phyloP scores from a whole-genome alignment of 805 yeast genomes.

The Saccharomycopsis oosterbeekiorum region DNA sequence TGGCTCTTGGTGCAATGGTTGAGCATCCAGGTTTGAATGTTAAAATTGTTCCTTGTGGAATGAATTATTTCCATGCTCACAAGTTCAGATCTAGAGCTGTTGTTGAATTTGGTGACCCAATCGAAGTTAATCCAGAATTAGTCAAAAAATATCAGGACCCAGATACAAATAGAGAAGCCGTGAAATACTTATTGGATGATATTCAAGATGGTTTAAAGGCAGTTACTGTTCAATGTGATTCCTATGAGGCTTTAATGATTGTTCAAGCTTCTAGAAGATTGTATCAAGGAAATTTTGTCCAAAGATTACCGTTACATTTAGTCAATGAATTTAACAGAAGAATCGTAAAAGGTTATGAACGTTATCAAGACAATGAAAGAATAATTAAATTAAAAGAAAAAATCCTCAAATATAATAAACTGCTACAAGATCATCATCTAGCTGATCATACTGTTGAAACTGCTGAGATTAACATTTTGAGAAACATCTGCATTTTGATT shows the following conservation, averaged over 20 bases:
- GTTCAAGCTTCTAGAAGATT: constrained; percentile 89
- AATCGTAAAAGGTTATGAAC: constrained; percentile 71
- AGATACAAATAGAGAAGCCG: constrained; percentile 63
- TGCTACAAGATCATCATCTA: constrained; percentile 52
- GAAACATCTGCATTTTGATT: constrained; percentile 40
- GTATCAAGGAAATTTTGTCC: constrained; percentile 55
- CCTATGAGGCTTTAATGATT: constrained; percentile 87
- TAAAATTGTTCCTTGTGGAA: constrained; percentile 86
- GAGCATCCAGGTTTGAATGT: constrained; percentile 65
- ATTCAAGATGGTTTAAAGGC: constrained; percentile 69
- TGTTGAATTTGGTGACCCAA: constrained; percentile 85
- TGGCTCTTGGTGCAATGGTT: constrained; percentile 92
- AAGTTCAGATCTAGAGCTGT: constrained; percentile 92
- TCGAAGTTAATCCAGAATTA: constrained; percentile 50
- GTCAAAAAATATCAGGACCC: constrained; percentile 53
- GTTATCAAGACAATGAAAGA: constrained; percentile 63
- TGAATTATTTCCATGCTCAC: constrained; percentile 92
- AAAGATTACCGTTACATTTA: constrained; percentile 59
- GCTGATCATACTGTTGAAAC: constrained; percentile 64
- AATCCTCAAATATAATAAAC: constrained; percentile 60
- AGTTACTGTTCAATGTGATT: constrained; percentile 90
- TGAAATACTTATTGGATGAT: constrained; percentile 57
- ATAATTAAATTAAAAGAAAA: constrained; percentile 50
- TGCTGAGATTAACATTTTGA: constrained; percentile 37
- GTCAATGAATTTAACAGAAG: constrained; percentile 85